Evolutionary conservation across 805 yeast genomes (phyloP).

Genomic region (Ogataea nitratoaversa): DNA sequence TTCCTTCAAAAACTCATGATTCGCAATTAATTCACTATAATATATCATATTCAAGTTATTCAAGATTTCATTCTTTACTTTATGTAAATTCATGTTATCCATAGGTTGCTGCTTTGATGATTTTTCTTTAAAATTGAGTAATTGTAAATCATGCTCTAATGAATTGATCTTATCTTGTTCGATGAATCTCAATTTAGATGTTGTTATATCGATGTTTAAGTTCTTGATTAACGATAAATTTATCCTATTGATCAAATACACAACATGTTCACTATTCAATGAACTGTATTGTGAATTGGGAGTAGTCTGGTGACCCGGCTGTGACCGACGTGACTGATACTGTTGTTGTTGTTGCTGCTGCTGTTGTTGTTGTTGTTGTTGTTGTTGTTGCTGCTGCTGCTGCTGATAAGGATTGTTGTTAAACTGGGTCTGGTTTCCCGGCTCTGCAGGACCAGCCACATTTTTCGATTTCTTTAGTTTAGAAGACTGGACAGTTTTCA

Average conservation of each 20-base stretch:
- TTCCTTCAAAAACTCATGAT: conserved; percentile 25
- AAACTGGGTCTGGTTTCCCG: neutral
- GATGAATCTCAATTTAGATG: conserved; percentile 22
- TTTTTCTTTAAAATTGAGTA: conserved; percentile 26
- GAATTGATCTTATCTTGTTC: conserved; percentile 24
- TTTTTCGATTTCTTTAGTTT: conserved; percentile 7
- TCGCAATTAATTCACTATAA: conserved; percentile 28
- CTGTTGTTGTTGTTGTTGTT: conserved; percentile 2
- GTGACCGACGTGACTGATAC: no score
- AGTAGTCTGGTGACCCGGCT: no score
- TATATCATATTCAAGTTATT: conserved; percentile 25
- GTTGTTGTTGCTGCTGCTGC: conserved; percentile 3
- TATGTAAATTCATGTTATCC: conserved; percentile 17
- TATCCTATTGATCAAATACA: conserved; percentile 10
- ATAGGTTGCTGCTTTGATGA: conserved; percentile 11
- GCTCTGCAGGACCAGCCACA: neutral
- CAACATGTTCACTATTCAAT: neutral
- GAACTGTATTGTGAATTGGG: no score
- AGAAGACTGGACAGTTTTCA: conserved; percentile 13
- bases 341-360: conserved; percentile 5
- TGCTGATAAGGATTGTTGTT: neutral
- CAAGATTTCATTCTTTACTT: conserved; percentile 27
- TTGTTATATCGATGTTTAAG: conserved; percentile 21
- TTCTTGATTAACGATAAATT: conserved; percentile 22
- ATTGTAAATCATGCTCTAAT: conserved; percentile 28